Conservation (phyloP, 306 rosid species). For the Inga laurina region DNA sequence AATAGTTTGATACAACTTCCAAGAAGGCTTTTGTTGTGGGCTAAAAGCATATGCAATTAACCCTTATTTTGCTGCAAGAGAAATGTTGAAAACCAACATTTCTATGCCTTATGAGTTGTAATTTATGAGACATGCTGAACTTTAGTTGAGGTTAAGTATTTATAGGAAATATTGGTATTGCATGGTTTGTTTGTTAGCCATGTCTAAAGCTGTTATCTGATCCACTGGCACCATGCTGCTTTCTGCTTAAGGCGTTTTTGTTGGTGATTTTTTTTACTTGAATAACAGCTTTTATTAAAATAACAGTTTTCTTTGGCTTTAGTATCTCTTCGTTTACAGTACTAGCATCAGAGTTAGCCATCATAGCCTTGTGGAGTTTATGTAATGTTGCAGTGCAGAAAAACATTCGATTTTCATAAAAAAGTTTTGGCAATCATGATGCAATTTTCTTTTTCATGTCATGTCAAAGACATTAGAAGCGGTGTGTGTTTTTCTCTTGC, state of each 20-base stretch:
- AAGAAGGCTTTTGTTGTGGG: no score
- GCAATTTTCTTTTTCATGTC: no score
- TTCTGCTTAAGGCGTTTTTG: conserved; percentile 26
- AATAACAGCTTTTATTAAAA: neutral
- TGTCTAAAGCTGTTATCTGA: conserved; percentile 14
- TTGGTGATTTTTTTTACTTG: neutral
- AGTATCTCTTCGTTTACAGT: neutral
- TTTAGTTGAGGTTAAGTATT: conserved; percentile 20
- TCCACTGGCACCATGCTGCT: conserved; percentile 7
- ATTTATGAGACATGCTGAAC: conserved; percentile 31
- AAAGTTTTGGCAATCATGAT: no score
- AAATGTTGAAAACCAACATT: no score
- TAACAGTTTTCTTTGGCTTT: neutral
- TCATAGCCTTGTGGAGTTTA: neutral
- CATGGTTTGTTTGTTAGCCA: conserved; percentile 3
- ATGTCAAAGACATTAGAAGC: no score
- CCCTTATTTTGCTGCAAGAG: no score
- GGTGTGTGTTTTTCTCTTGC: no score
- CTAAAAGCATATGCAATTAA: no score
- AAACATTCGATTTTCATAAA: no score
- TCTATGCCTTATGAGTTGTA: conserved; percentile 18
- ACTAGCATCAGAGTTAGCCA: neutral
- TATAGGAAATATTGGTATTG: conserved; percentile 28
- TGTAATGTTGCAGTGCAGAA: neutral
- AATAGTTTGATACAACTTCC: no score